phyloP scores from a whole-genome alignment of 148 eudicot species.

The Pharnaceum exiguum region DNA sequence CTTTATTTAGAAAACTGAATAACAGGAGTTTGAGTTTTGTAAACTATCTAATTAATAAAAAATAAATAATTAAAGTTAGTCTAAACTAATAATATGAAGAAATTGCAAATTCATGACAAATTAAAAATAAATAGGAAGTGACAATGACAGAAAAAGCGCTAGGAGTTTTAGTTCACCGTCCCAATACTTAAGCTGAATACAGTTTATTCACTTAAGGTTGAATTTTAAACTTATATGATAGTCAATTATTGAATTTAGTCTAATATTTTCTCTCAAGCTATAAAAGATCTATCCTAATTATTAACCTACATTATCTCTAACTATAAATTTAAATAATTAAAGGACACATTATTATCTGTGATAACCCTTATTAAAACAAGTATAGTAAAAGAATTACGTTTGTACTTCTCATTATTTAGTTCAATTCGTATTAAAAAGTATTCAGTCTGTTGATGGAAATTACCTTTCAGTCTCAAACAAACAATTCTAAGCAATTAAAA shows the following conservation, averaged over 20 bases:
- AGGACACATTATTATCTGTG: background rate
- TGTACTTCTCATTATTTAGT: background rate
- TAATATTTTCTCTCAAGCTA: too few relatives aligned
- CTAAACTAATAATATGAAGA: background rate
- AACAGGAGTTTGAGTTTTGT: too few relatives aligned
- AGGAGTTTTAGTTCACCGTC: background rate
- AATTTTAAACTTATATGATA: background rate
- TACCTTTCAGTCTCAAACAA: background rate
- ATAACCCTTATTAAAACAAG: background rate
- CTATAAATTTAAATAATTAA: background rate
- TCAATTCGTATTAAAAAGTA: background rate
- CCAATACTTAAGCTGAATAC: background rate
- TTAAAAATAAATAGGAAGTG: background rate
- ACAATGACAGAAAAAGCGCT: background rate
- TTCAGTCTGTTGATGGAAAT: too few relatives aligned
- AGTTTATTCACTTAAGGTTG: background rate
- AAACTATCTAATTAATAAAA: background rate
- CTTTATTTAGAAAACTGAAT: background rate
- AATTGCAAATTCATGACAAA: too few relatives aligned
- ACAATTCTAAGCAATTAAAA: background rate
- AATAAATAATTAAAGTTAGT: background rate
- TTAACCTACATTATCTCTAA: background rate
- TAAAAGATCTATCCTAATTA: background rate
- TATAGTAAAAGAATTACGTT: background rate
- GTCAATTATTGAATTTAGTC: background rate